Evolutionary conservation across 2,329 filamentous ascomycete species (phyloP), one percentile per base, ranked within the genome.

Genomic region (Pseudogymnoascus pannorum): DNA sequence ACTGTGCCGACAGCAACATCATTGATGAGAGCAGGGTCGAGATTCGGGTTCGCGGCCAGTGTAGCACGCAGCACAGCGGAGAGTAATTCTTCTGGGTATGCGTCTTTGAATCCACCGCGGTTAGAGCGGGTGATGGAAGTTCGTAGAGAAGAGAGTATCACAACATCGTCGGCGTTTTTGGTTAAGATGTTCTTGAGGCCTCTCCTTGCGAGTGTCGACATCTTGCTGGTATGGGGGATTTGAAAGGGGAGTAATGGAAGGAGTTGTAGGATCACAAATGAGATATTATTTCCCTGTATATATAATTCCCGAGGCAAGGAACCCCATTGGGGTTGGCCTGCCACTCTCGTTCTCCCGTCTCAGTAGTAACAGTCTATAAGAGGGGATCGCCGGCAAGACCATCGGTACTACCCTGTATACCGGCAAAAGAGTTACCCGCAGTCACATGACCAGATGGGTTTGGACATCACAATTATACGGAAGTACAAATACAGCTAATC

Each of bases 1-100:
- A 97, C 92, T 33, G 91, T 92, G 67, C 92, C 93, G 61, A 97
- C 87, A 65, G 87, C 87, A 3, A 97, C 84, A 71, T 97, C 93
- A 68, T 95, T 81, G 66, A 93, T 85, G 54, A 81, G 76, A 2
- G 82, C 75, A 0, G 89, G 85, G 68, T 89, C 83, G 64, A 94
- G 84, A 67, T 85, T 85, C 1, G 91, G 88, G 71, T 88, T 87
- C 40, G 85, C 85, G 62, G 83, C 81, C 59, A 92, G 80, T 0
- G 89, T 92, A 18, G 88, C 88, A 62, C 72, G 73, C n/a, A 85
- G 76, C 20, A 84, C 88, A 42, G 80, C 76, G 20, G 87, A 82
- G 60, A 96, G 88, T 60, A 97, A 82, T 75, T 96, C 90, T 74
- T 97, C 92, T 14, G 94, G 92, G 76, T 93, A 92, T 57, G 92